Conservation (phyloP, 148 eudicot species). For the Euryodendron excelsum region DNA sequence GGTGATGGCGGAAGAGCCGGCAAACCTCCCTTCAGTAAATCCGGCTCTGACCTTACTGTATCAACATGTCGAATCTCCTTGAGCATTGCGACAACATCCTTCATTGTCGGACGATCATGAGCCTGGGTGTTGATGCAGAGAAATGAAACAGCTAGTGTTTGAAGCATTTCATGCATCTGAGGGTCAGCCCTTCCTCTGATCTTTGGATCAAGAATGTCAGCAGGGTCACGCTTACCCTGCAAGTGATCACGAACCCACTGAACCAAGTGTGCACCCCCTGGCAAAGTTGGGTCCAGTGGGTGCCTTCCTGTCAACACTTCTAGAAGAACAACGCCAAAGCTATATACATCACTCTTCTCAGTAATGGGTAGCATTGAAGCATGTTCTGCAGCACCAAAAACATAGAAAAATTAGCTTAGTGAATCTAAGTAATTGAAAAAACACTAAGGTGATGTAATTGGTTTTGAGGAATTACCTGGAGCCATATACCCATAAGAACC, state of each 20-base stretch:
- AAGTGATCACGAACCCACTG: slow-evolving; percentile 89
- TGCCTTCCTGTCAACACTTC: slow-evolving; percentile 96
- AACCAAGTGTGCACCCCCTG: slow-evolving; percentile 79
- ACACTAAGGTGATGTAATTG: no score
- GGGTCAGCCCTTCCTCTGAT: slow-evolving; percentile 91
- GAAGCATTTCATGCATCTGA: slow-evolving; percentile 94
- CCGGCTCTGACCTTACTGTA: slow-evolving; percentile 42
- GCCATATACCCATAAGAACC: slow-evolving; percentile 99
- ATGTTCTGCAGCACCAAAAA: slow-evolving; percentile 48
- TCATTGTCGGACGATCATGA: slow-evolving; percentile 87
- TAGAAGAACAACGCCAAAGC: slow-evolving; percentile 84
- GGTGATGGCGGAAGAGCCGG: slow-evolving; percentile 38
- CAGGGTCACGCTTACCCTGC: slow-evolving; percentile 61
- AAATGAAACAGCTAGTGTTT: slow-evolving; percentile 81
- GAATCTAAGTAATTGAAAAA: no score
- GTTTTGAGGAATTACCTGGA: slow-evolving; percentile 54
- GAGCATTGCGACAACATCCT: slow-evolving; percentile 97
- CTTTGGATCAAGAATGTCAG: slow-evolving; percentile 76
- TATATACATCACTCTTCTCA: slow-evolving; percentile 92
- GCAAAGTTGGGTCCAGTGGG: slow-evolving; percentile 87
- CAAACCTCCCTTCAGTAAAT: slow-evolving; percentile 47
- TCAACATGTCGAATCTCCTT: slow-evolving; percentile 76
- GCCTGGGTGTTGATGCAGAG: slow-evolving; percentile 75
- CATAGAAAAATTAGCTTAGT: not conserved
- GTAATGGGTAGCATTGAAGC: slow-evolving; percentile 75